Evolutionary conservation across 2,329 filamentous ascomycete species (phyloP).

Genomic region (Dactylellina leptospora): DNA sequence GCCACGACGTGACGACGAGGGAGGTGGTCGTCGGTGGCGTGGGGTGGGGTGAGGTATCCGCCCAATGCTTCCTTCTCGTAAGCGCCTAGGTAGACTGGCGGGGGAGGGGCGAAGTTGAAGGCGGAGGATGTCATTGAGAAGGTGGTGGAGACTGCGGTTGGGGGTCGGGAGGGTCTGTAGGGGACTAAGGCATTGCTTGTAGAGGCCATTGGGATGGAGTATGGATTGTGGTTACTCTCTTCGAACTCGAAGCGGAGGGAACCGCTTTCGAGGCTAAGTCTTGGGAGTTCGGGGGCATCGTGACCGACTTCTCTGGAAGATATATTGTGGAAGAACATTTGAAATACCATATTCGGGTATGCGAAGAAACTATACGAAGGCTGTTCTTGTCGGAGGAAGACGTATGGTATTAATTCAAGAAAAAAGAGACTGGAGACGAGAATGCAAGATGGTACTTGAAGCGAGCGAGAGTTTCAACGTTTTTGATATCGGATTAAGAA

Average conservation of each 20-base stretch:
- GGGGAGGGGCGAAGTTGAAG: slow-evolving; percentile 21
- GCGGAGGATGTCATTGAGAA: slow-evolving; percentile 14
- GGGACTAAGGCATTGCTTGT: slow-evolving; percentile 6
- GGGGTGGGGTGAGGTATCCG: slow-evolving; percentile 34
- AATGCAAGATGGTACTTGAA: not conserved
- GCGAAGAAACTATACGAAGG: not conserved
- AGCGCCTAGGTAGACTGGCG: slow-evolving; percentile 28
- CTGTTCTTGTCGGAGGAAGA: not conserved
- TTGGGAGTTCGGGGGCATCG: slow-evolving; percentile 13
- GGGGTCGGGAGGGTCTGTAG: not conserved
- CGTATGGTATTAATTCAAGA: not conserved
- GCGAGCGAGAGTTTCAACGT: slow-evolving; percentile 7
- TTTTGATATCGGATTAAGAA: slow-evolving; percentile 19
- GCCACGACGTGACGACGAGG: not conserved
- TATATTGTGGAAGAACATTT: slow-evolving; percentile 14
- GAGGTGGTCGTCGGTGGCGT: slow-evolving; percentile 4
- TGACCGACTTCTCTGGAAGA: not conserved
- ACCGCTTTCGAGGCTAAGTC: slow-evolving; percentile 36
- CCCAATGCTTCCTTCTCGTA: slow-evolving; percentile 23
- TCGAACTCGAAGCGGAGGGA: slow-evolving; percentile 36
- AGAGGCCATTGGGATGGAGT: not conserved
- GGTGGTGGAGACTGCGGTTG: slow-evolving; percentile 16
- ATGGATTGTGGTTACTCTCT: not conserved
- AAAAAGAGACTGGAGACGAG: not conserved
- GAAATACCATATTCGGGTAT: slow-evolving; percentile 1